These are phyloP conservation scores for Populus alba DNA, from an alignment of 345 rosid species.

Conservation along the genomic window DNA sequence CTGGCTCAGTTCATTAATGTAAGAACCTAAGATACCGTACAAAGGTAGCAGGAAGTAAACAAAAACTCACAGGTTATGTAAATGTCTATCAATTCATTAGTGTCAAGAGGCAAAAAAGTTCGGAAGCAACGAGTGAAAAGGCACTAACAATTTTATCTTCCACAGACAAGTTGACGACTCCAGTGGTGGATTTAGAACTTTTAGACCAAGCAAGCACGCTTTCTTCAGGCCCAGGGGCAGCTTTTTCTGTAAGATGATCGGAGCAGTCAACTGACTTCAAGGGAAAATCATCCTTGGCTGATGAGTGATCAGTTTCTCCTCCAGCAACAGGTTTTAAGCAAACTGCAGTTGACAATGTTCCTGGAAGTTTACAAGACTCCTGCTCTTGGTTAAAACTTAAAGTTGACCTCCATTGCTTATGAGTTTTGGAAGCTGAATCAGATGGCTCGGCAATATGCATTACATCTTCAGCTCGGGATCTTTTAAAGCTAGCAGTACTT, in stretches of 20 bases:
- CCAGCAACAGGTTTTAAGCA: conserved; percentile 17
- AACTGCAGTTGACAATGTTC: conserved; percentile 19
- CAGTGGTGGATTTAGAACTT: conserved; percentile 17
- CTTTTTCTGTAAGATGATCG: conserved; percentile 9
- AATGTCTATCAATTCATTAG: conserved; percentile 1
- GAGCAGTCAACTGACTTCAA: conserved; percentile 11
- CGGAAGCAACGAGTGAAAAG: neutral
- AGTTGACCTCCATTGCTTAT: conserved; percentile 18
- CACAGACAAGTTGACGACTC: conserved; percentile 15
- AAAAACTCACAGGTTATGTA: conserved; percentile 1
- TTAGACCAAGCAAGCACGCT: conserved; percentile 16
- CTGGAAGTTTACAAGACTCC: conserved; percentile 24
- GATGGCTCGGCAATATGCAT: conserved; percentile 17
- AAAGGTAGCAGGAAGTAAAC: neutral
- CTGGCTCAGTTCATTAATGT: neutral
- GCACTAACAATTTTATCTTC: conserved; percentile 36
- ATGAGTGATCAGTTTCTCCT: conserved; percentile 14
- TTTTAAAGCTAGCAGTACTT: conserved; percentile 34
- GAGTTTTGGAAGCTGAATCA: conserved; percentile 19
- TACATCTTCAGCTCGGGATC: conserved; percentile 27
- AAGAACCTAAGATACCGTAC: neutral
- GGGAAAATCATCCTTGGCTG: conserved; percentile 21
- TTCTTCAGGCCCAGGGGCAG: conserved; percentile 21
- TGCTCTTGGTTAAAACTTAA: conserved; percentile 24
- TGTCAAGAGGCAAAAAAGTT: neutral